These are phyloP conservation scores for Clonostachys solani DNA, from an alignment of 2,329 filamentous ascomycete genomes.

Conservation along the genomic window DNA sequence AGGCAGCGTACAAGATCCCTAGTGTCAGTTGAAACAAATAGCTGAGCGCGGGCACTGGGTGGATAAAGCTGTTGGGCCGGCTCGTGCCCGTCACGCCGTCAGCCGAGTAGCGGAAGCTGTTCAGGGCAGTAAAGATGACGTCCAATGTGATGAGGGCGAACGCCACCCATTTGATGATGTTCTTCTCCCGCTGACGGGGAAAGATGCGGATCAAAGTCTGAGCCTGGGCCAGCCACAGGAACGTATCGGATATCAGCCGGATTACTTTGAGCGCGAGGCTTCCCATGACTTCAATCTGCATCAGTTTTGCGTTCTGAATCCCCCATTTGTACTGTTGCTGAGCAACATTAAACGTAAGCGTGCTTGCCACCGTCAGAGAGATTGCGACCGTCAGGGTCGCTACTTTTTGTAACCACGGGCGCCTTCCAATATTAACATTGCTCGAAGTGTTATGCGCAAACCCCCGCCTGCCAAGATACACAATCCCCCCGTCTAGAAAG, in stretches of 20 bases:
- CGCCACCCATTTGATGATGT: constrained; percentile 98
- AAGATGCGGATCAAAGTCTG: constrained; percentile 95
- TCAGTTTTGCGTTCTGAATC: constrained; percentile 70
- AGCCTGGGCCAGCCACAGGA: constrained; percentile 95
- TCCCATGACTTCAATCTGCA: constrained; percentile 77
- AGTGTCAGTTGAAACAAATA: constrained; percentile 88
- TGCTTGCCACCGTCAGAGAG: constrained; percentile 89
- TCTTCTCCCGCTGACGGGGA: constrained; percentile 92
- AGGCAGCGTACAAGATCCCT: constrained; percentile 83
- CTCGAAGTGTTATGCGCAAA: constrained; percentile 84
- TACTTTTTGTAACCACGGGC: constrained; percentile 89
- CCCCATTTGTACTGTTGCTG: constrained; percentile 76
- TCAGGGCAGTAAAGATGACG: constrained; percentile 84
- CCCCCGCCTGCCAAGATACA: constrained; percentile 75
- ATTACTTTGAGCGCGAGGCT: constrained; percentile 86
- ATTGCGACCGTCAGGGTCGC: constrained; percentile 71
- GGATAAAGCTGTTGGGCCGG: constrained; percentile 72
- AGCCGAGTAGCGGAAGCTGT: constrained; percentile 67
- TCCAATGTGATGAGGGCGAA: constrained; percentile 91
- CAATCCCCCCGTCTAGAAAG: constrained; percentile 80
- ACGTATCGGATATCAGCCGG: constrained; percentile 90
- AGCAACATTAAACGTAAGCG: constrained; percentile 83
- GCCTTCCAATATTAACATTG: constrained; percentile 80
- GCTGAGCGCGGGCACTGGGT: constrained; percentile 85
- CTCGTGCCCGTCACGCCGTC: constrained; percentile 48